phyloP scores from a whole-genome alignment of 768 basidiomycete genomes.

The Trametes punicea region DNA sequence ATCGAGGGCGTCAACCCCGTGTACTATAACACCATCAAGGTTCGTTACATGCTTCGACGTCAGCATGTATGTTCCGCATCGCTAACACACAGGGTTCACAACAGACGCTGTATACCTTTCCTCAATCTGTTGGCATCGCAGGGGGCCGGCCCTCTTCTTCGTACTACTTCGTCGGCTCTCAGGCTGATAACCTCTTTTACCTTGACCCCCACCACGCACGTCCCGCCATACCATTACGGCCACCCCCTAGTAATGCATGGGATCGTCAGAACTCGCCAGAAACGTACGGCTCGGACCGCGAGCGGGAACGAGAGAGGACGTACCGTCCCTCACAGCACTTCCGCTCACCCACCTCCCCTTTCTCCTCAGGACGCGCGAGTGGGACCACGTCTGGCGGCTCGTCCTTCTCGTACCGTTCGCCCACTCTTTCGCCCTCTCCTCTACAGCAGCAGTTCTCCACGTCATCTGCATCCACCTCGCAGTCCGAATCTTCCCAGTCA shows the following conservation, averaged over 20 bases:
- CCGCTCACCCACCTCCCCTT: conserved; percentile 28
- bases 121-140: conserved; percentile 94
- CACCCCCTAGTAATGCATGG: conserved; percentile 34
- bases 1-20: conserved; percentile 93
- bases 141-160: conserved; percentile 96
- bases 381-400: conserved; percentile 25
- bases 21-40: conserved; percentile 86
- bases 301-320: conserved; percentile 18
- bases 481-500: conserved; percentile 32
- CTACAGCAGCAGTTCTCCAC: conserved; percentile 61
- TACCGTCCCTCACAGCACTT: conserved; percentile 23
- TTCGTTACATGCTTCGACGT: conserved; percentile 25
- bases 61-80: neutral
- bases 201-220: conserved; percentile 80
- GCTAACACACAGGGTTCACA: neutral
- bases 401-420: conserved; percentile 53
- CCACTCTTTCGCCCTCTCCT: conserved; percentile 55
- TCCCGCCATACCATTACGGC: conserved; percentile 68
- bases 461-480: conserved; percentile 33
- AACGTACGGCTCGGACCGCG: conserved; percentile 22
- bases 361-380: conserved; percentile 25
- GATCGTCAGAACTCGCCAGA: conserved; percentile 28
- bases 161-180: conserved; percentile 95
- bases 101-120: conserved; percentile 85
- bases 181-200: conserved; percentile 84